Conservation (phyloP, 805 yeast genomes). For the Yamadazyma ubonensis region DNA sequence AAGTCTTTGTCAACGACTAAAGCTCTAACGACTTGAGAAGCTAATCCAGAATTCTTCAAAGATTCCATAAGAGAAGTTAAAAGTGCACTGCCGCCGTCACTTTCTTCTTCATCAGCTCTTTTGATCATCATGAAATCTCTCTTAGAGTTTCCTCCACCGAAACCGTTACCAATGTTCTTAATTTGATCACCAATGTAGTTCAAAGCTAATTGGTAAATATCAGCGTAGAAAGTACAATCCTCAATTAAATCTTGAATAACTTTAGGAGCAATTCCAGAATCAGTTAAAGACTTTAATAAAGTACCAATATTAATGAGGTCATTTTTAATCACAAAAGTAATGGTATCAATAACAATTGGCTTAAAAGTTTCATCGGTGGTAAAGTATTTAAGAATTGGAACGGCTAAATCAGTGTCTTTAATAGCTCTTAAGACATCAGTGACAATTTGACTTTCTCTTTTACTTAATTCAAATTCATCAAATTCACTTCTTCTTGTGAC, state of each 20-base stretch:
- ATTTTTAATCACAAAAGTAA: conserved; percentile 29
- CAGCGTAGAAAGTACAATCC: conserved; percentile 40
- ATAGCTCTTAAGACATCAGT: conserved; percentile 40
- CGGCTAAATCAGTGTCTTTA: conserved; percentile 36
- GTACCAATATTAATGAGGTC: conserved; percentile 35
- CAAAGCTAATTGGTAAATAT: conserved; percentile 37
- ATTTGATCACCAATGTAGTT: conserved; percentile 22
- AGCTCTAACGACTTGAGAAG: conserved; percentile 34
- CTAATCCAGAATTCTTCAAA: conserved; percentile 43
- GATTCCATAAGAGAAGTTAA: conserved; percentile 42
- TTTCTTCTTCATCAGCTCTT: conserved; percentile 1
- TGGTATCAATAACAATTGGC: conserved; percentile 27
- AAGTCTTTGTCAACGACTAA: conserved; percentile 38
- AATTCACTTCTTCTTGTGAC: conserved; percentile 29
- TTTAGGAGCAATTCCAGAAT: conserved; percentile 41
- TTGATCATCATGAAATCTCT: conserved; percentile 19
- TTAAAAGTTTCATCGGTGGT: conserved; percentile 32
- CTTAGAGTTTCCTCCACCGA: no score
- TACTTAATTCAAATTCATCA: conserved; percentile 23
- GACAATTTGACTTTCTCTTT: conserved; percentile 41
- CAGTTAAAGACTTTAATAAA: conserved; percentile 38
- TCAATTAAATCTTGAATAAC: conserved; percentile 35
- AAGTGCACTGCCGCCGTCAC: conserved; percentile 13
- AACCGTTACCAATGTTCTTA: conserved; percentile 22
- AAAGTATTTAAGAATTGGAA: conserved; percentile 32